Conservation (phyloP, 1,284 basidiomycete species). For the Leccinum angustisporum region DNA sequence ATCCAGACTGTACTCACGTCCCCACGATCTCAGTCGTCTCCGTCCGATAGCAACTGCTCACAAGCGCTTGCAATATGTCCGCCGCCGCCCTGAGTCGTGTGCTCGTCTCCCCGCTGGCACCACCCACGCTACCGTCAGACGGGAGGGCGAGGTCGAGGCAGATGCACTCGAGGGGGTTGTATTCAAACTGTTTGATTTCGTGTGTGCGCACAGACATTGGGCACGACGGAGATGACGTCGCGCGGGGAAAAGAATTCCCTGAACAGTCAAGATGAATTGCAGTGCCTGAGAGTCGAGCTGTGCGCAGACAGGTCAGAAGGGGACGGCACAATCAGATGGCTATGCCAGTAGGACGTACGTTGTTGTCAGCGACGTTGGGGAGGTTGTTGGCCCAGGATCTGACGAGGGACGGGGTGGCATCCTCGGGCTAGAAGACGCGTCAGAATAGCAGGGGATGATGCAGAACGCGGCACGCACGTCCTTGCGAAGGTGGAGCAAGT, state of each 20-base stretch:
- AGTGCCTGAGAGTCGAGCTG: constrained; percentile 91
- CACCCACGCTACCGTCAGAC: constrained; percentile 35
- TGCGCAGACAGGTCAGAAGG: not conserved
- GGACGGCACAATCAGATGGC: not conserved
- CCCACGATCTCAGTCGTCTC: constrained; percentile 87
- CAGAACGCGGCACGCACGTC: constrained; percentile 56
- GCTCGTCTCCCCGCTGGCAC: constrained; percentile 20
- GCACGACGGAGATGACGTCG: constrained; percentile 85
- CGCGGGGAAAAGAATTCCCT: constrained; percentile 73
- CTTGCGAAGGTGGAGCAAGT: constrained; percentile 63
- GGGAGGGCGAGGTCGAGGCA: constrained; percentile 83
- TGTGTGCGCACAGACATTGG: constrained; percentile 90
- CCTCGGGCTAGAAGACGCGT: constrained; percentile 64
- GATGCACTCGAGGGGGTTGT: constrained; percentile 95
- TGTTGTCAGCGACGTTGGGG: constrained; percentile 75
- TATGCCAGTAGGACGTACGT: constrained; percentile 45
- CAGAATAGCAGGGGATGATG: constrained; percentile 6
- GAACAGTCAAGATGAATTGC: constrained; percentile 87
- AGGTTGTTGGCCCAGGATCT: constrained; percentile 60
- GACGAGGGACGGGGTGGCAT: constrained; percentile 77
- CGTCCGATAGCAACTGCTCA: constrained; percentile 74
- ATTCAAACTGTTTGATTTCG: constrained; percentile 95
- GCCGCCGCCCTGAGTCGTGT: constrained; percentile 91
- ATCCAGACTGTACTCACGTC: too few relatives aligned
- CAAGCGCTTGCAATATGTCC: constrained; percentile 87